A percentile compares a stretch with the other conserved stretches of the same genome.
Conservation (phyloP, 2,329 filamentous ascomycete genomes). For the Teratosphaeria destructans region DNA sequence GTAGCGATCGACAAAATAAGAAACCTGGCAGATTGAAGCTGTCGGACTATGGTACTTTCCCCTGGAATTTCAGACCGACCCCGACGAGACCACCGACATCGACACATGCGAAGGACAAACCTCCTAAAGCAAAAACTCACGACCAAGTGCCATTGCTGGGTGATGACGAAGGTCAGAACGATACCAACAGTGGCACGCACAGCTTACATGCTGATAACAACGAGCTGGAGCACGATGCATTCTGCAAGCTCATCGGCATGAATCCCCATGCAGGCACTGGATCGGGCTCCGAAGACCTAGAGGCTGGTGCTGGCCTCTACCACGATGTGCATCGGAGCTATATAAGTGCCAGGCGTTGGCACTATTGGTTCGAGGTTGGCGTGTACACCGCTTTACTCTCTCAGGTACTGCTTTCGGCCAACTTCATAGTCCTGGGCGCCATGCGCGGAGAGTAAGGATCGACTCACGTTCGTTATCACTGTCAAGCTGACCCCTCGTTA, state of each 20-base stretch:
- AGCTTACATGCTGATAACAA: not conserved
- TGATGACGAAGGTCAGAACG: not conserved
- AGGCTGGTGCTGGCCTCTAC: conserved; percentile 4
- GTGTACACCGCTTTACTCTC: conserved; percentile 4
- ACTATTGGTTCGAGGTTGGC: conserved; percentile 4
- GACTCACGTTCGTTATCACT: not conserved
- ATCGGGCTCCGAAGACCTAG: conserved; percentile 1
- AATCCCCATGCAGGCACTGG: not conserved
- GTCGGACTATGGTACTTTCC: not conserved
- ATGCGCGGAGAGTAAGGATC: conserved; percentile 4
- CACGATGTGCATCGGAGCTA: conserved; percentile 3
- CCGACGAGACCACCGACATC: not conserved
- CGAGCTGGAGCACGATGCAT: conserved; percentile 1
- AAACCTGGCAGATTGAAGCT: not conserved
- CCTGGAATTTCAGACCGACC: not conserved
- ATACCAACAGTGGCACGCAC: not conserved
- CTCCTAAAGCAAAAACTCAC: not conserved
- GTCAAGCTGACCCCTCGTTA: not conserved
- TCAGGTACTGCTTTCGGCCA: conserved; percentile 7
- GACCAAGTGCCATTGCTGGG: not conserved
- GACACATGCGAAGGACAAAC: not conserved
- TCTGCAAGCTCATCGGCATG: conserved; percentile 6
- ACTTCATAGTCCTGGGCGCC: conserved; percentile 5
- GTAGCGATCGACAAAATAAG: not conserved
- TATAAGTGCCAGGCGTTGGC: not conserved